These are phyloP conservation scores for Rutstroemia sp. DNA, from an alignment of 2,329 filamentous ascomycete species.

Conservation along the genomic window DNA sequence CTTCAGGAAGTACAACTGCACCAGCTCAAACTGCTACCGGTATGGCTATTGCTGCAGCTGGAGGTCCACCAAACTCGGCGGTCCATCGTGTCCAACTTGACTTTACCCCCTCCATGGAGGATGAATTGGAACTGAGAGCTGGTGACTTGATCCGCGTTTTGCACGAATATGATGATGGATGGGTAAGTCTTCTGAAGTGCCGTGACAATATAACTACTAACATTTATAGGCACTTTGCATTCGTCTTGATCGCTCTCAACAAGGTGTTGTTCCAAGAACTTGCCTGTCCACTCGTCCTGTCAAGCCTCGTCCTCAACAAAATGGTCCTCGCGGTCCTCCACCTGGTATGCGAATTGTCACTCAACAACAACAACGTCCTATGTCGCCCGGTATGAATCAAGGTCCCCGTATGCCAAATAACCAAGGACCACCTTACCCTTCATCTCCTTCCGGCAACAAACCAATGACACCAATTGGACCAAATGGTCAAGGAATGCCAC, in stretches of 20 bases:
- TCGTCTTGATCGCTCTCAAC: conserved; percentile 79
- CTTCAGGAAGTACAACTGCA: conserved; percentile 41
- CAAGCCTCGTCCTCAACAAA: conserved; percentile 36
- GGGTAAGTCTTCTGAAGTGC: conserved; percentile 53
- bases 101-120: conserved; percentile 86
- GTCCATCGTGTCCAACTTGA: conserved; percentile 93
- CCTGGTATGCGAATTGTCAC: conserved; percentile 16
- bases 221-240: conserved; percentile 71
- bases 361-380: conserved; percentile 16
- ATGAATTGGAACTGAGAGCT: conserved; percentile 75
- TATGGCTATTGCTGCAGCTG: conserved; percentile 54
- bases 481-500: conserved; percentile 5
- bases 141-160: conserved; percentile 83
- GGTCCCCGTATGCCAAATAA: conserved; percentile 6
- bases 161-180: conserved; percentile 97
- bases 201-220: conserved; percentile 24
- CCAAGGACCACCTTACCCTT: not conserved
- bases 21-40: conserved; percentile 41
- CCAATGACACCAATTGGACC: conserved; percentile 17
- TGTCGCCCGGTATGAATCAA: conserved; percentile 17
- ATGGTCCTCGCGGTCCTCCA: conserved; percentile 23
- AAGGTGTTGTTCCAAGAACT: conserved; percentile 89
- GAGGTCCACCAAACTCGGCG: conserved; percentile 50
- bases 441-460: conserved; percentile 7
- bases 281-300: conserved; percentile 89